Percentiles rank a stretch among this genome's conserved stretches.
Evolutionary conservation across 257 asterid species (phyloP).

Genomic region (Fraxinus anomala): DNA sequence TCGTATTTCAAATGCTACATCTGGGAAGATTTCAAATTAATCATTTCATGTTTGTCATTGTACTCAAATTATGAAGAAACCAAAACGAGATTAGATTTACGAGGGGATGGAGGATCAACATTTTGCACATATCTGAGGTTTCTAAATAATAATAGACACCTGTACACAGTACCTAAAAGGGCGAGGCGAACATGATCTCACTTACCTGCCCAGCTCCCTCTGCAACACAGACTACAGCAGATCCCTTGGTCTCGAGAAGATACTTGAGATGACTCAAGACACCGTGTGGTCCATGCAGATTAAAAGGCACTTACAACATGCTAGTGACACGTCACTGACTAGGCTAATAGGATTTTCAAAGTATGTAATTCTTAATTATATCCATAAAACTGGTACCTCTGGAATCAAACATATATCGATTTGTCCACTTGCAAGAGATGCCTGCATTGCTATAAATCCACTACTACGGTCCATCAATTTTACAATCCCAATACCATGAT

Average conservation of each 20-base stretch:
- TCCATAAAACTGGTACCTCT: conserved; percentile 52
- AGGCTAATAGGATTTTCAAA: not conserved
- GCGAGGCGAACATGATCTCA: conserved; percentile 16
- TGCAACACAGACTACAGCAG: conserved; percentile 94
- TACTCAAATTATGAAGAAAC: no score
- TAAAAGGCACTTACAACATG: conserved; percentile 63
- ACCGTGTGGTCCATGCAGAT: conserved; percentile 94
- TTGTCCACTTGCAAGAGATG: conserved; percentile 98
- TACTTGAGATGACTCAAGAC: conserved; percentile 75
- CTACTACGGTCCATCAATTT: conserved; percentile 98
- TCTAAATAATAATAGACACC: not conserved
- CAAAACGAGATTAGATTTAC: not conserved
- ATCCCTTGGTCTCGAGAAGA: conserved; percentile 84
- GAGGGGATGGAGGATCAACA: not conserved
- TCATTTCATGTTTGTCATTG: not conserved
- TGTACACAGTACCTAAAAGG: not conserved
- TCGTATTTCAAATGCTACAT: not conserved
- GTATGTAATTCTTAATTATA: not conserved
- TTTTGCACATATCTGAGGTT: not conserved
- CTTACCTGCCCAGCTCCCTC: conserved; percentile 99
- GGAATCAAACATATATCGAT: conserved; percentile 93
- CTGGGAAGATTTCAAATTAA: not conserved
- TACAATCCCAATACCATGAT: conserved; percentile 89
- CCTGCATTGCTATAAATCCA: conserved; percentile 98
- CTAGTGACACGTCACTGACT: conserved; percentile 20